Base-by-base conservation (phyloP, 805 yeast genomes). In the Yamadazyma scolyti region DNA sequence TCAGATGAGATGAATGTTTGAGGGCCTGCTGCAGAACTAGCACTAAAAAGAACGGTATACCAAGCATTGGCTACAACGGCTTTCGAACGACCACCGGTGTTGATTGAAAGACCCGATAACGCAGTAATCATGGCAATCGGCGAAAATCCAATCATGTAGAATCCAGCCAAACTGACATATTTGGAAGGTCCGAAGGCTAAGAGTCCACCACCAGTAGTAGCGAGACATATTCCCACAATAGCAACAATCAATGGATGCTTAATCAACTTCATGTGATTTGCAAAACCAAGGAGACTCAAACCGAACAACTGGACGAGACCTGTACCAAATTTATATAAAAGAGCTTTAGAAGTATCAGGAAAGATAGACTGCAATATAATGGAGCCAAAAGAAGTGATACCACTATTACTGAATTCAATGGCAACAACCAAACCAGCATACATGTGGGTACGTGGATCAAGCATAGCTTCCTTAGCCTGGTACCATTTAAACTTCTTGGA, bases 61-160 rank as follows among this genome's bases (percentile, higher is more conserved):
- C 67, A 38, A 1, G 74, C 69, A 44, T 62, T 72, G 2, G 58
- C 65, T 2, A 69, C 57, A 26, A 64, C 52, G 47, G 73, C 74
- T 56, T 75, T 76, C 6, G 82, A 73, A 44, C 68, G 71, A 4
- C 82, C 82, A 6, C 74, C 75, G 28, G 65, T 59, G 41, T 74
- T 73, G 6, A 73, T 54, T 15, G 75, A 58, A 18, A 69, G 46
- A 28, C 52, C 36, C 1, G 71, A 58, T 25, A 58, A 39, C n/a
- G 57, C 36, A 35, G 53, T 14, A 54, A 35, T 35, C 54, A 54
- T 24, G 52, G 49, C 20, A 45, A 41, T 10, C 46, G 52, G 14
- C 48, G 30, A 2, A 57, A 54, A 12, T 38, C 56, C 50, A 36
- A 48, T 48, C 21, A 73, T 31, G 31, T 55, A 57, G 13, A 55